These are phyloP conservation scores for Paspalum vaginatum DNA, from an alignment of 176 grass and related monocot genomes.

Conservation along the genomic window DNA sequence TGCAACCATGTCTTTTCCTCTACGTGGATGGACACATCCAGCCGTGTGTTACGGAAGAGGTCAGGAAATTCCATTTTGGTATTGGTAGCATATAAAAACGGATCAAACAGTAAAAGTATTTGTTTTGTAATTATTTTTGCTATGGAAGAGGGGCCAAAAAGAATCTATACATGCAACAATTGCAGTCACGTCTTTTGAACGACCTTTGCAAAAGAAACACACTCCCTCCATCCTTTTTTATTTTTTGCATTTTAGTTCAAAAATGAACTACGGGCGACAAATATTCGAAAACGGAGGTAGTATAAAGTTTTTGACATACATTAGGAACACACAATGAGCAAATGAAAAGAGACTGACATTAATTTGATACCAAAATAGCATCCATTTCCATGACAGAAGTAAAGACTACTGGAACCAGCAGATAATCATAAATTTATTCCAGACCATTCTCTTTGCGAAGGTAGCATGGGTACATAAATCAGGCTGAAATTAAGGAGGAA, in stretches of 20 bases:
- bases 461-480: no score
- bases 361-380: neutral
- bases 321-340: neutral
- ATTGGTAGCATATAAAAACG: neutral
- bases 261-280: no score
- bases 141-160: neutral
- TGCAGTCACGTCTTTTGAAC: no score
- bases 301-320: no score
- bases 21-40: neutral
- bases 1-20: neutral
- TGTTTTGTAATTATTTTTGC: neutral
- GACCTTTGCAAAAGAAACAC: no score
- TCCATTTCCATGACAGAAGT: neutral
- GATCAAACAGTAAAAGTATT: neutral
- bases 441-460: neutral
- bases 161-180: neutral
- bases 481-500: neutral
- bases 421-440: neutral
- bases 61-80: slow-evolving; percentile 2
- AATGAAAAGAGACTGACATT: neutral
- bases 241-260: no score
- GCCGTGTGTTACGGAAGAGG: neutral
- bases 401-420: neutral
- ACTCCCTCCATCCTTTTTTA: no score
- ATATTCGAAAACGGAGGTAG: no score